These are phyloP conservation scores for Primulina huaijiensis DNA, from an alignment of 257 asterid species.

Conservation along the genomic window DNA sequence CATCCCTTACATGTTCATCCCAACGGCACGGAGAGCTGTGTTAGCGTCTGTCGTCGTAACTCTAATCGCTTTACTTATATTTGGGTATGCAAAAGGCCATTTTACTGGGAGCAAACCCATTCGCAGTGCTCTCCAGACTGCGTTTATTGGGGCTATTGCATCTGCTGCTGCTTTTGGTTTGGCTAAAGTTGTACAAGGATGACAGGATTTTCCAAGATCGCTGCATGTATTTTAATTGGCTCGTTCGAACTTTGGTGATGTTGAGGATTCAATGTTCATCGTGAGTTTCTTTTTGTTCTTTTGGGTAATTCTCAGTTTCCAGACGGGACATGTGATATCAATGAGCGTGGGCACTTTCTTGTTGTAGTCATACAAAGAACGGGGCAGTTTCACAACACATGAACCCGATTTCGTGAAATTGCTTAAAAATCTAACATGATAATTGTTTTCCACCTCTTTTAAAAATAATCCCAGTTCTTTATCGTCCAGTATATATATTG, in stretches of 20 bases:
- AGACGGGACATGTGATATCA: too few relatives aligned
- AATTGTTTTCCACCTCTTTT: too few relatives aligned
- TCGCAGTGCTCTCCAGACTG: constrained; percentile 67
- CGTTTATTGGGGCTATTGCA: constrained; percentile 88
- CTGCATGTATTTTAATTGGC: background rate
- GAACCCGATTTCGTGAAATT: too few relatives aligned
- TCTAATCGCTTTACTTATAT: constrained; percentile 60
- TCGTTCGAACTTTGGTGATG: background rate
- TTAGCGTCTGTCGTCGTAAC: constrained; percentile 63
- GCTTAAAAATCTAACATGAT: too few relatives aligned
- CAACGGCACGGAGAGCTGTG: constrained; percentile 56
- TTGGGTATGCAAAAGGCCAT: constrained; percentile 82
- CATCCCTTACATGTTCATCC: constrained; percentile 70
- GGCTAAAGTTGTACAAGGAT: constrained; percentile 77
- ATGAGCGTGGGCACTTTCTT: too few relatives aligned
- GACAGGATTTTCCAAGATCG: background rate
- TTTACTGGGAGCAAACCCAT: constrained; percentile 75
- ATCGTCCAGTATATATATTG: too few relatives aligned
- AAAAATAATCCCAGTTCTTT: too few relatives aligned
- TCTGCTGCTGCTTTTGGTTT: constrained; percentile 96
- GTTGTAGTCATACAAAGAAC: too few relatives aligned
- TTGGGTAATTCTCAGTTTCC: background rate
- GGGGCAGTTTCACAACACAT: too few relatives aligned
- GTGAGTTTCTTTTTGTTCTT: background rate
- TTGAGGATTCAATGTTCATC: background rate